Base-by-base conservation (phyloP, 169 alveolate genomes). In the Plasmodium cynomolgi region DNA sequence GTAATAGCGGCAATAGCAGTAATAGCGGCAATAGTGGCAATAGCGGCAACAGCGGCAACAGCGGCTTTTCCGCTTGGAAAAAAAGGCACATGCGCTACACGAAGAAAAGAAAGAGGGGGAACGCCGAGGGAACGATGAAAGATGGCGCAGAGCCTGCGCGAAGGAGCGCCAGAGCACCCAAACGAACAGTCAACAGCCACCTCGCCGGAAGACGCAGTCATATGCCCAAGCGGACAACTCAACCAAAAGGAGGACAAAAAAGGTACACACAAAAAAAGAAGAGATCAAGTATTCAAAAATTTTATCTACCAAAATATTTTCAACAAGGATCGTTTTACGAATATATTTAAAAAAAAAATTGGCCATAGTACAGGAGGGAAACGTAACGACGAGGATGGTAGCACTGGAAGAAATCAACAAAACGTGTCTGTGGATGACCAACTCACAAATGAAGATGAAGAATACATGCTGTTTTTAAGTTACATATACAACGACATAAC, bases 401-500 rank as follows among this genome's bases (percentile, higher is more conserved):
- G n/a, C 9, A 20, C 7, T 20, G 34, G 3, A 0, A 37, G 81
- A 80, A 37, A 81, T 34, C 34, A 41, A 13, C 77, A 86, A 9
- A 34, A 20, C 17, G 81, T 7, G 33, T 17, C 3, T 47, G 41
- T 17, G 37, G 15, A 37, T 44, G 20, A 23, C 1, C 39, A 79
- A 23, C 54, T 23, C 47, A 15, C 17, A 37, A 72, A 71, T 71
- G 92, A 91, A 8, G 85, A 81, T 71, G 95, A 91, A 8, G 95
- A 91, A 39, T 91, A 91, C 37, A 73, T 91, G 75, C 31, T 91
- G 33, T 91, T 91, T 71, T 72, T 91, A 17, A 91, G 80, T 23
- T 91, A 91, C 75, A 82, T 91, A 20, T 91, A 91, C 39, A 91
- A 91, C 29, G 95, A 91, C 56, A 23, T 91, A 50, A 20, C 34